Evolutionary conservation across 768 basidiomycete genomes (phyloP), one percentile per base, ranked within the genome.

Genomic region (Zangia roseola): DNA sequence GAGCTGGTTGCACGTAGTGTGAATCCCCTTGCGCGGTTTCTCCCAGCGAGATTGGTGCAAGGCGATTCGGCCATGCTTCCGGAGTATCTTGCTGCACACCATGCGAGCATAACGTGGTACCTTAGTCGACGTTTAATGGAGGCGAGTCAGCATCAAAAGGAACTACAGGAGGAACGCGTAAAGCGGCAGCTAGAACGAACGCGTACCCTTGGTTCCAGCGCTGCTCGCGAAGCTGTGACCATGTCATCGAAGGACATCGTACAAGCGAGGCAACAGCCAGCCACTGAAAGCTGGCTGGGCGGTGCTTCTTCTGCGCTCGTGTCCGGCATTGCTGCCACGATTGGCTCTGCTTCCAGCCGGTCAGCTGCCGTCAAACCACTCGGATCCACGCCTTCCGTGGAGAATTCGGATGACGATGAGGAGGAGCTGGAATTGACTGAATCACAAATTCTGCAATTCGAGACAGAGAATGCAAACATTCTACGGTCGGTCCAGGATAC

Each of bases 91-190:
- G 86, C 91, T n/a, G 91, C 92, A 5, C 97, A 99, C 66, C 91
- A 91, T 60, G 79, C 91, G n/a, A 82, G 88, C 59, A 81, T 99
- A 56, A 90, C 91, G 12, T 94, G 93, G 87, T 94, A 86, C 69
- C 81, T 99, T 47, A 87, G 80, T 62, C 78, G 87, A 43, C 81
- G 88, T 33, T 77, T 99, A 31, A 79, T 92, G 0, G 82, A 88
- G 53, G 81, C 86, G 21, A 87, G 90, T 57, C 83, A 91, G 60
- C 75, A 64, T 14, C 86, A 95, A 57, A 86, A 86, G 56, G 85
- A 90, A 55, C 80, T 97, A 74, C 97, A 99, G 69, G 95, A 97
- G 68, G 92, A 95, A 65, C 85, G 97, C 41, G 79, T 94, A 46
- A 86, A 84, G 64, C 82, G 95, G 5, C 89, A 95, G 61, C 69